Percentiles rank a stretch among this genome's conserved stretches.
Evolutionary conservation across 2,329 filamentous ascomycete species (phyloP).

Genomic region (Sporothrix inflata): DNA sequence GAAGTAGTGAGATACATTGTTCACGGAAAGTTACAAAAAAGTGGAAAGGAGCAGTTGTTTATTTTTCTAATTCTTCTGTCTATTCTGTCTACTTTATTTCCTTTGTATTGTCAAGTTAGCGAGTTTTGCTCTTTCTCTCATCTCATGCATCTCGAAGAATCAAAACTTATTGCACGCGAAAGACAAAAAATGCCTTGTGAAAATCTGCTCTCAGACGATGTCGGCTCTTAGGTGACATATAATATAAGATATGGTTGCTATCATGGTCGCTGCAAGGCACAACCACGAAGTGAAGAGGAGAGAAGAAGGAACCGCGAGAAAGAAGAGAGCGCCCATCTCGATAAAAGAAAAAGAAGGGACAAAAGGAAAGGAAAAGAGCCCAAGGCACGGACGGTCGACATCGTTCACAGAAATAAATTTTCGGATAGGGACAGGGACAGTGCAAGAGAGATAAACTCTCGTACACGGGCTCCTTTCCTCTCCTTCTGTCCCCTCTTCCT

Average conservation of each 20-base stretch:
- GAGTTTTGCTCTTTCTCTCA: slow-evolving; percentile 15
- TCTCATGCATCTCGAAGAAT: not conserved
- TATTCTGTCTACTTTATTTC: not conserved
- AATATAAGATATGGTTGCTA: slow-evolving; percentile 19
- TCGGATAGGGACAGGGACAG: not conserved
- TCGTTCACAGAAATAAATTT: not conserved
- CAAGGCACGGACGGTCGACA: not conserved
- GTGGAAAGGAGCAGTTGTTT: not conserved
- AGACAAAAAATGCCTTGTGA: not conserved
- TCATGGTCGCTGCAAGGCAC: slow-evolving; percentile 26
- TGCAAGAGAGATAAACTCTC: not conserved
- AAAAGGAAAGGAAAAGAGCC: not conserved
- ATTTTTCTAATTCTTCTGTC: not conserved
- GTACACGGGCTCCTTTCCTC: not conserved
- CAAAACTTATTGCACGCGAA: slow-evolving; percentile 5
- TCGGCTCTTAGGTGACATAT: slow-evolving; percentile 35
- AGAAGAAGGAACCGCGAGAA: not conserved
- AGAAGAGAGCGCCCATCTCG: not conserved
- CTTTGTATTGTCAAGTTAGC: slow-evolving; percentile 21
- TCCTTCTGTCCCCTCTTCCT: not conserved
- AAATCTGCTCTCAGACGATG: slow-evolving; percentile 34
- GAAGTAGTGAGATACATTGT: not conserved
- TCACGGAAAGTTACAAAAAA: not conserved
- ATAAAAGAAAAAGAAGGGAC: too few species aligned
- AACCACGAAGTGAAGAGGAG: slow-evolving; percentile 4